Percentiles rank a stretch among this genome's conserved stretches.
Conservation (phyloP, 2,329 filamentous ascomycete genomes). For the Hyphodiscus sp. region DNA sequence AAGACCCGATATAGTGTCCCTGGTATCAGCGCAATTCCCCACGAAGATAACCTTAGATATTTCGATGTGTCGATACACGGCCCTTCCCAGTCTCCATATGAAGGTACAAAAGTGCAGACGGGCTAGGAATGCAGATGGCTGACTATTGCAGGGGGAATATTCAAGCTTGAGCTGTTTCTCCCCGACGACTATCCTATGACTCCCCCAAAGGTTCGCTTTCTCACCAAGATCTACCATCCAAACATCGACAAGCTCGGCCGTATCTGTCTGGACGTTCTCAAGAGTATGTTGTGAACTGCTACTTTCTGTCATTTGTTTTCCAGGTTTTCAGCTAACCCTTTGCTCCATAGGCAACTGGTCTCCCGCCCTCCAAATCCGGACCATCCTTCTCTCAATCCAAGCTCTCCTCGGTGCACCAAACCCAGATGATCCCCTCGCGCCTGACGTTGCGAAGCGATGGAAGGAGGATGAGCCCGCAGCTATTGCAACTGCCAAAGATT, state of each 20-base stretch:
- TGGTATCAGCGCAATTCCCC: slow-evolving; percentile 90
- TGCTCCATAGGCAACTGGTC: slow-evolving; percentile 82
- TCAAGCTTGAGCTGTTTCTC: slow-evolving; percentile 95
- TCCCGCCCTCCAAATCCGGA: slow-evolving; percentile 92
- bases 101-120: slow-evolving; percentile 52
- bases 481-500: slow-evolving; percentile 86
- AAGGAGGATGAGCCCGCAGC: slow-evolving; percentile 92
- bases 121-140: slow-evolving; percentile 1
- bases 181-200: slow-evolving; percentile 99
- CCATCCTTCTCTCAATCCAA: slow-evolving; percentile 97
- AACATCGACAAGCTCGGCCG: slow-evolving; percentile 97
- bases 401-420: slow-evolving; percentile 93
- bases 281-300: slow-evolving; percentile 57
- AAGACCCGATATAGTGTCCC: slow-evolving; percentile 61
- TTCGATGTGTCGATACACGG: slow-evolving; percentile 97
- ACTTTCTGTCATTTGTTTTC: background rate
- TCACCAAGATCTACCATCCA: slow-evolving; percentile 98
- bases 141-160: slow-evolving; percentile 54
- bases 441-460: slow-evolving; percentile 96
- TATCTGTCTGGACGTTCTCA: slow-evolving; percentile 94
- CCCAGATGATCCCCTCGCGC: slow-evolving; percentile 95
- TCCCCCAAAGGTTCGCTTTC: slow-evolving; percentile 93
- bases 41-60: slow-evolving; percentile 95
- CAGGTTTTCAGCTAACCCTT: slow-evolving; percentile 11
- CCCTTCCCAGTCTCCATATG: slow-evolving; percentile 86